phyloP scores from a whole-genome alignment of 352 stramenopile genomes.

The Phytopythium sindhum region DNA sequence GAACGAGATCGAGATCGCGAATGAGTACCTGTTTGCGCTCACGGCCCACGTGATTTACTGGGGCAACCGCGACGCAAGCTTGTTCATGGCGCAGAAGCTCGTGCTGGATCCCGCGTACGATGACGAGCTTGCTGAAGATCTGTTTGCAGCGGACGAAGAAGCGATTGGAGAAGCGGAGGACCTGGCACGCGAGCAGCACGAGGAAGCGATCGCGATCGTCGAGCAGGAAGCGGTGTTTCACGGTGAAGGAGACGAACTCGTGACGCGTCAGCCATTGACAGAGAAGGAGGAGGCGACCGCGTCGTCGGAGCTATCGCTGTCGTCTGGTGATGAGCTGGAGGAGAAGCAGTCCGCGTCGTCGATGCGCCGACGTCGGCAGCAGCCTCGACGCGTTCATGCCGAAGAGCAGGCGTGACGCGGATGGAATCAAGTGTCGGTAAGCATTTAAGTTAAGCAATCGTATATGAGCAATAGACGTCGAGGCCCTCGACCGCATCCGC shows the following conservation, averaged over 20 bases:
- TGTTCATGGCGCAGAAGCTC: constrained; percentile 90
- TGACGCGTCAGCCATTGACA: background rate
- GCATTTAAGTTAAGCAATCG: too few relatives aligned
- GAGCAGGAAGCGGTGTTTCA: constrained; percentile 4
- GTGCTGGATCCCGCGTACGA: constrained; percentile 65
- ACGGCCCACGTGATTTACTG: constrained; percentile 92
- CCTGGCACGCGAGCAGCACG: constrained; percentile 11
- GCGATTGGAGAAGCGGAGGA: constrained; percentile 1
- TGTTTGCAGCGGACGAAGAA: constrained; percentile 8
- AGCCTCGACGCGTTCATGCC: background rate
- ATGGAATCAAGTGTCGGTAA: too few relatives aligned
- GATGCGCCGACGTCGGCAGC: constrained; percentile 7
- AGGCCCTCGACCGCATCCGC: too few relatives aligned
- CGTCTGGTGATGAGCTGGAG: constrained; percentile 18
- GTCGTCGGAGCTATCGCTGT: constrained; percentile 34
- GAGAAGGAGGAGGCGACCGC: constrained; percentile 34
- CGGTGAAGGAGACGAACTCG: background rate
- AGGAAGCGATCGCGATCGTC: background rate
- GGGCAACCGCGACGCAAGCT: constrained; percentile 87
- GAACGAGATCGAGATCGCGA: constrained; percentile 93
- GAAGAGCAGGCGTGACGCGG: background rate
- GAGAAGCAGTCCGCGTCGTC: constrained; percentile 10
- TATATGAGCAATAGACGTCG: too few relatives aligned
- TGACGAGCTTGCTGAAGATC: constrained; percentile 11
- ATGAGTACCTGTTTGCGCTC: constrained; percentile 92